A percentile compares a stretch with the other conserved stretches of the same genome.
phyloP scores from a whole-genome alignment of 768 basidiomycete species.

The Thelephora ganbajun region DNA sequence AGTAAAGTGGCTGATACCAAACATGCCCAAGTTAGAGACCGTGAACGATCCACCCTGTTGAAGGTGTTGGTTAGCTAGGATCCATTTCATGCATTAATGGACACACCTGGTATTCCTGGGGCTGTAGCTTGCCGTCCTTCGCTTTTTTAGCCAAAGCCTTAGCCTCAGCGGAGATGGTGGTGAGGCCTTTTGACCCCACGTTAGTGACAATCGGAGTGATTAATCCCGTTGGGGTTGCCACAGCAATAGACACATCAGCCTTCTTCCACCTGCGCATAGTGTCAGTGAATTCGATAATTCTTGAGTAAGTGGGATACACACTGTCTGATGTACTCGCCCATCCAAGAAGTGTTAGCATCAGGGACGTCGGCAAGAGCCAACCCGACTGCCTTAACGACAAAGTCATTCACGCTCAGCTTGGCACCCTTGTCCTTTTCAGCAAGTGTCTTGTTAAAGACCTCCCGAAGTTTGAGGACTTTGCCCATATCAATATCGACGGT shows the following conservation, averaged over 20 bases:
- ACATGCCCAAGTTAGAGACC: conserved; percentile 99
- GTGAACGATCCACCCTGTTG: conserved; percentile 91
- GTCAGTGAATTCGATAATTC: neutral
- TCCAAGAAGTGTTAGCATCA: conserved; percentile 95
- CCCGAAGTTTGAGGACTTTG: conserved; percentile 83
- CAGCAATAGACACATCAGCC: conserved; percentile 93
- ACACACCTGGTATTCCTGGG: conserved; percentile 86
- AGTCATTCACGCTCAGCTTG: conserved; percentile 97
- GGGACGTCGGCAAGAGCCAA: conserved; percentile 91
- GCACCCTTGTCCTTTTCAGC: conserved; percentile 78
- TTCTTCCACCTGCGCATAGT: conserved; percentile 65
- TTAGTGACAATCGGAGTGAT: conserved; percentile 97
- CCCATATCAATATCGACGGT: conserved; percentile 96
- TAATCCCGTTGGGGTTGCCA: conserved; percentile 88
- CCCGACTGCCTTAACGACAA: conserved; percentile 88
- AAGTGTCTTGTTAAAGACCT: conserved; percentile 88
- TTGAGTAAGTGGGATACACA: conserved; percentile 27
- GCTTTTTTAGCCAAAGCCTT: conserved; percentile 92
- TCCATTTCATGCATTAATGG: neutral
- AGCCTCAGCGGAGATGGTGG: conserved; percentile 82
- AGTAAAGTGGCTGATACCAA: conserved; percentile 86
- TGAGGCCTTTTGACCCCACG: conserved; percentile 83
- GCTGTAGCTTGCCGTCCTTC: conserved; percentile 89
- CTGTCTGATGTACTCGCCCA: conserved; percentile 92
- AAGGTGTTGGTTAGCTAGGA: neutral